phyloP scores from a whole-genome alignment of 495 filamentous ascomycete genomes.

The Daldinia childiae region DNA sequence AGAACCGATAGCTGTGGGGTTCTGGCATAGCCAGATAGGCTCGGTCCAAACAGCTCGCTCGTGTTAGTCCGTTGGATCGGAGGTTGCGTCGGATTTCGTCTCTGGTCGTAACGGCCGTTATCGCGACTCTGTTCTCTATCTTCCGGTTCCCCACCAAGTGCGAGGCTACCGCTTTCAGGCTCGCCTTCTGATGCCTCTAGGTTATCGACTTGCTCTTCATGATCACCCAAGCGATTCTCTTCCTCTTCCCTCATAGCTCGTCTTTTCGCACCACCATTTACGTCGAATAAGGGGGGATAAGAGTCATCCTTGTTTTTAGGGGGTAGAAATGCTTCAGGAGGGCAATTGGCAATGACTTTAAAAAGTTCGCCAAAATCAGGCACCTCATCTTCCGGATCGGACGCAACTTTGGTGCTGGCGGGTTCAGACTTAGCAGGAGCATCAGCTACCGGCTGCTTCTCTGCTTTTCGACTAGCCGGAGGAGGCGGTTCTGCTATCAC shows the following conservation, averaged over 20 bases:
- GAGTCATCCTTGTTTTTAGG: constrained; percentile 44
- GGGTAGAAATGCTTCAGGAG: constrained; percentile 40
- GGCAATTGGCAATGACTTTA: constrained; percentile 48
- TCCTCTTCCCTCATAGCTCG: constrained; percentile 77
- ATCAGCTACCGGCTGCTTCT: constrained; percentile 38
- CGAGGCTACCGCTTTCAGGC: constrained; percentile 80
- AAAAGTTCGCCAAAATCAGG: constrained; percentile 43
- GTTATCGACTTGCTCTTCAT: constrained; percentile 59
- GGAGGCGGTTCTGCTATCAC: constrained; percentile 33
- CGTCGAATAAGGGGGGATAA: constrained; percentile 83
- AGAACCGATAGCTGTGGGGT: constrained; percentile 56
- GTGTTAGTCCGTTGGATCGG: constrained; percentile 74
- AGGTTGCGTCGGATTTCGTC: constrained; percentile 69
- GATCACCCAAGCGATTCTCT: constrained; percentile 67
- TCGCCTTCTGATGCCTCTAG: constrained; percentile 58
- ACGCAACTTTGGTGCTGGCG: neutral
- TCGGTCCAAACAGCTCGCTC: constrained; percentile 63
- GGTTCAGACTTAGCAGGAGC: constrained; percentile 14
- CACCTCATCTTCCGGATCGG: constrained; percentile 13
- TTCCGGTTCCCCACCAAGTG: constrained; percentile 90
- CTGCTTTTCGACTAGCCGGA: constrained; percentile 33
- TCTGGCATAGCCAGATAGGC: constrained; percentile 63
- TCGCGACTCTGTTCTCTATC: constrained; percentile 68
- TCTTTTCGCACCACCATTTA: constrained; percentile 77
- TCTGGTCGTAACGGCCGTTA: constrained; percentile 60